These are phyloP conservation scores for Pythium guiyangense DNA, from an alignment of 352 stramenopile species.

Conservation along the genomic window DNA sequence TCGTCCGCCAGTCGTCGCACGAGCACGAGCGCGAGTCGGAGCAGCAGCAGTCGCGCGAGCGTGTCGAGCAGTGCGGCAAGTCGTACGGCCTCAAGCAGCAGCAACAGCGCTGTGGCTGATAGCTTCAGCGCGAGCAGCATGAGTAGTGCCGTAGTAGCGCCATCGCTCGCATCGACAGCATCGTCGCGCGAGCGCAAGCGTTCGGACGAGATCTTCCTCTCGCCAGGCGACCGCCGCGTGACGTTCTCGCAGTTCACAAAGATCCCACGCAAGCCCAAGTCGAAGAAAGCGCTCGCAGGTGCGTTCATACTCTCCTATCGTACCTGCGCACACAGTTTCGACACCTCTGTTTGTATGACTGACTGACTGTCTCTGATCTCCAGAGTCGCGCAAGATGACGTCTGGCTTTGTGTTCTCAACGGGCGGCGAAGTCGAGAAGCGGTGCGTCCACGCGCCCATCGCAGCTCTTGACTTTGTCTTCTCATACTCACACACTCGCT, in stretches of 20 bases:
- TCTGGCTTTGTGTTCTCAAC: conserved; percentile 17
- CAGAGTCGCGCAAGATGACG: conserved; percentile 15
- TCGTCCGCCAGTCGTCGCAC: conserved; percentile 6
- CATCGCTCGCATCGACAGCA: conserved; percentile 5
- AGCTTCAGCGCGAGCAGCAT: conserved; percentile 7
- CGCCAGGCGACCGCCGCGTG: conserved; percentile 38
- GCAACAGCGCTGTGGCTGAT: neutral
- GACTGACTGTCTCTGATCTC: neutral
- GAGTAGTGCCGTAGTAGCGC: conserved; percentile 2
- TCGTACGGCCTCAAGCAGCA: neutral
- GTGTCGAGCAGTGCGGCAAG: neutral
- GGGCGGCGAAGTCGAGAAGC: conserved; percentile 11
- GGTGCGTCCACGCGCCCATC: neutral
- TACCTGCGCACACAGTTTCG: too few species aligned
- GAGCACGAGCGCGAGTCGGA: too few species aligned
- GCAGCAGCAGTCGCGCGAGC: too few species aligned
- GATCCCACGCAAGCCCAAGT: conserved; percentile 11
- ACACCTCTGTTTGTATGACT: too few species aligned
- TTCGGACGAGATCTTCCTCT: conserved; percentile 23
- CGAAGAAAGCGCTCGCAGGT: conserved; percentile 12
- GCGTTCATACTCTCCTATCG: neutral
- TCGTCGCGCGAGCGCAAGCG: conserved; percentile 18
- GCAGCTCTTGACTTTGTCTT: neutral
- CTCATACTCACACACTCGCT: neutral
- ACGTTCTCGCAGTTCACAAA: conserved; percentile 79